Percentiles rank a stretch among this genome's conserved stretches.
These are phyloP conservation scores for Leucocoprinus sp. DNA, from an alignment of 768 basidiomycete species.

Conservation along the genomic window DNA sequence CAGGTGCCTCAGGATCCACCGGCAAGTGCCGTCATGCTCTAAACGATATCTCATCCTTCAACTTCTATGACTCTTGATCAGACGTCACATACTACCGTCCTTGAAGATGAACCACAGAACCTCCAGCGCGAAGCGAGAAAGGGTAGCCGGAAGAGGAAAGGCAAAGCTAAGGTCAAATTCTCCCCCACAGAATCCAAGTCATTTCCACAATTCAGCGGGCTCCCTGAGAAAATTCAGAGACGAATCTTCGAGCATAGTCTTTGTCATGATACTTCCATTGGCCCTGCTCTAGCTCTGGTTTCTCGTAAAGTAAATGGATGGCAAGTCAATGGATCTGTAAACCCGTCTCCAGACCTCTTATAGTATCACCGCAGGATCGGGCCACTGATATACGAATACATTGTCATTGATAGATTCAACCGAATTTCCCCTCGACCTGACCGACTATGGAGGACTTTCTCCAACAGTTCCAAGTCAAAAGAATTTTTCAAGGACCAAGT, in stretches of 20 bases:
- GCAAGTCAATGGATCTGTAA: neutral
- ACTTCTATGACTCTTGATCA: too few relatives aligned
- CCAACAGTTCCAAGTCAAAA: neutral
- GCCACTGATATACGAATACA: conserved; percentile 6
- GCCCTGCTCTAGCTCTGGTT: conserved; percentile 1
- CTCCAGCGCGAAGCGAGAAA: too few relatives aligned
- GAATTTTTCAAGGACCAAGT: conserved; percentile 2
- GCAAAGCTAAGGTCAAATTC: neutral
- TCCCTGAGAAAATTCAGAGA: conserved; percentile 1
- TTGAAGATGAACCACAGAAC: too few relatives aligned
- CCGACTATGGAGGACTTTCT: conserved; percentile 6
- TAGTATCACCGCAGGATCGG: conserved; percentile 5
- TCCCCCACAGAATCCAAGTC: neutral
- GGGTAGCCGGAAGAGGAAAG: neutral
- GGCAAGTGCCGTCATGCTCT: too few relatives aligned
- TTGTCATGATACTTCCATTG: neutral
- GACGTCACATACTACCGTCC: too few relatives aligned
- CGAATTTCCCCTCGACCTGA: conserved; percentile 4
- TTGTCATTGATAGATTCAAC: neutral
- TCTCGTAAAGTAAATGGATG: conserved; percentile 1
- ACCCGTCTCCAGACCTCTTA: neutral
- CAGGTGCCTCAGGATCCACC: too few relatives aligned
- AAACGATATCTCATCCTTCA: too few relatives aligned
- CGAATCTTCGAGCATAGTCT: neutral
- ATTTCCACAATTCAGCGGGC: neutral